A percentile compares a stretch with the other conserved stretches of the same genome.
These are phyloP conservation scores for Sphaerostilbella broomeana DNA, from an alignment of 2,329 filamentous ascomycete species.

Conservation along the genomic window DNA sequence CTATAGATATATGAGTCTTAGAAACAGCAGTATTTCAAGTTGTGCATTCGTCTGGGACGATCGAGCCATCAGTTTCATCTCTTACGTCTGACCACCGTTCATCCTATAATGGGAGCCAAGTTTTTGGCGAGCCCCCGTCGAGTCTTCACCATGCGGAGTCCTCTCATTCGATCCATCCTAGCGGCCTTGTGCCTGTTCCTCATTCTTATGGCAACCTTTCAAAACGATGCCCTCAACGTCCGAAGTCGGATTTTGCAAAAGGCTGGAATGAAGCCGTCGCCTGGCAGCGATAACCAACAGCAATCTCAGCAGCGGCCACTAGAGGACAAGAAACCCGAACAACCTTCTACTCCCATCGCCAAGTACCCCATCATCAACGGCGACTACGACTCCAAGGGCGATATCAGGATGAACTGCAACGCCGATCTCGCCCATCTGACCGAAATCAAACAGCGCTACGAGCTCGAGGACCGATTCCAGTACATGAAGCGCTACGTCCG, in stretches of 20 bases:
- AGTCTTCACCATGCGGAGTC: constrained; percentile 44
- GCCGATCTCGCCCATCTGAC: constrained; percentile 41
- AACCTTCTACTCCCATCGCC: constrained; percentile 15
- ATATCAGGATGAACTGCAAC: constrained; percentile 41
- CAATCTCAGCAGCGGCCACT: constrained; percentile 21
- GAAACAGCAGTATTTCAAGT: no score
- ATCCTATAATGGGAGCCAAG: constrained; percentile 32
- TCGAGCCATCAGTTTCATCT: no score
- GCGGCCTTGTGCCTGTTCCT: constrained; percentile 38
- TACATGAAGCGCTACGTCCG: constrained; percentile 51
- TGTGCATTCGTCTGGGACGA: no score
- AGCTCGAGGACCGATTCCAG: constrained; percentile 44
- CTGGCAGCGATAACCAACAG: constrained; percentile 23
- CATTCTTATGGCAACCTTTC: constrained; percentile 35
- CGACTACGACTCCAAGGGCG: constrained; percentile 15
- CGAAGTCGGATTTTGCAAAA: constrained; percentile 34
- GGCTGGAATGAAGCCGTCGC: constrained; percentile 22
- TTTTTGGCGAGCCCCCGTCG: constrained; percentile 30
- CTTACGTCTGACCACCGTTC: no score
- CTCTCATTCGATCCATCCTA: constrained; percentile 39
- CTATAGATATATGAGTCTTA: no score
- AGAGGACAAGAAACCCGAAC: constrained; percentile 9
- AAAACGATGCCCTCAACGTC: constrained; percentile 35
- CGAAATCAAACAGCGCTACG: constrained; percentile 39
- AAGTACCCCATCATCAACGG: no score